phyloP scores from a whole-genome alignment of 768 basidiomycete species.

The Phaeotremella skinneri region DNA sequence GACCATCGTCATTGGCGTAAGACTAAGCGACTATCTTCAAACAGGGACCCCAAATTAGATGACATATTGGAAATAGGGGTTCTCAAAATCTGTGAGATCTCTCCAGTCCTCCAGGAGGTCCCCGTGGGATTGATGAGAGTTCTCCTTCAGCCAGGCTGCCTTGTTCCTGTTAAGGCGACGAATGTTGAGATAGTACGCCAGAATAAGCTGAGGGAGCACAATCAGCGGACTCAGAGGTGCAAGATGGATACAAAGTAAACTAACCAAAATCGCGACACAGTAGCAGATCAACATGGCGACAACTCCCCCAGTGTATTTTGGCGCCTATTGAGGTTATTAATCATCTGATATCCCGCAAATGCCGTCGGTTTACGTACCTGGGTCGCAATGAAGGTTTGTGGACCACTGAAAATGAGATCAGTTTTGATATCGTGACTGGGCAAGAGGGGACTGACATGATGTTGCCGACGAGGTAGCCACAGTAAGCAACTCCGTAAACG shows the following conservation, averaged over 20 bases:
- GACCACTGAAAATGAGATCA: conserved; percentile 24
- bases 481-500: conserved; percentile 34
- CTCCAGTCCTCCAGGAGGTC: conserved; percentile 4
- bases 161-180: conserved; percentile 21
- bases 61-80: conserved; percentile 10
- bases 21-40: too few species aligned
- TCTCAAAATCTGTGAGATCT: conserved; percentile 15
- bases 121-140: conserved; percentile 2
- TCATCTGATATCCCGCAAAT: too few species aligned
- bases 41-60: too few species aligned
- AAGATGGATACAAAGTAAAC: neutral
- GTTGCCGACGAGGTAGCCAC: conserved; percentile 29
- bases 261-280: conserved; percentile 7
- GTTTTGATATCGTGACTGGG: conserved; percentile 1
- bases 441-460: conserved; percentile 3
- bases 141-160: conserved; percentile 10
- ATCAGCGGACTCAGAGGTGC: neutral
- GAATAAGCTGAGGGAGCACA: neutral
- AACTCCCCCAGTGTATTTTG: conserved; percentile 24
- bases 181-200: conserved; percentile 7
- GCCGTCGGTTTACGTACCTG: too few species aligned
- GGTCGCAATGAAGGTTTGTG: conserved; percentile 32
- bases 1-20: too few species aligned
- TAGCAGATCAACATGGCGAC: conserved; percentile 30
- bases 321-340: too few species aligned